phyloP scores from a whole-genome alignment of 1,284 basidiomycete species.

The Flammula alnicola region DNA sequence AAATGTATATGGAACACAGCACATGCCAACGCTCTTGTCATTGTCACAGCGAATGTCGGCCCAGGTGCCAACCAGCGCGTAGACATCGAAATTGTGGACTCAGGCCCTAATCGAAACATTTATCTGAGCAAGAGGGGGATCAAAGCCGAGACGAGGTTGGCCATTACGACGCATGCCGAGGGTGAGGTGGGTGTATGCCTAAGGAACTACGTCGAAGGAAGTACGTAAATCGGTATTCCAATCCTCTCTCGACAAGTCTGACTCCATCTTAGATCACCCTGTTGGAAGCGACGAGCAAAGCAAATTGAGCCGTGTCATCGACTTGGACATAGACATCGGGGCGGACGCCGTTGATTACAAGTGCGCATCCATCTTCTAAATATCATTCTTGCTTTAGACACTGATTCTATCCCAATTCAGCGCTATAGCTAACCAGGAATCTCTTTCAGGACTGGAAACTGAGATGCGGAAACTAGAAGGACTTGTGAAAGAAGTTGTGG shows the following conservation, averaged over 20 bases:
- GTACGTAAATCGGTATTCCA: constrained; percentile 55
- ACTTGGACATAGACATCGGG: constrained; percentile 97
- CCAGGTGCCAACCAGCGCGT: constrained; percentile 77
- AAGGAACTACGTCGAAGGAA: constrained; percentile 74
- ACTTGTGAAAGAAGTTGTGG: constrained; percentile 91
- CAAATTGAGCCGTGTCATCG: constrained; percentile 71
- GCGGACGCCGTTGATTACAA: constrained; percentile 99
- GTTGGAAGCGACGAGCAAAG: constrained; percentile 48
- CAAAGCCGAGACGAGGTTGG: constrained; percentile 89
- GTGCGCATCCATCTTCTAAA: constrained; percentile 47
- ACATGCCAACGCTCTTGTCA: constrained; percentile 85
- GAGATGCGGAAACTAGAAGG: constrained; percentile 99
- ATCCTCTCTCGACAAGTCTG: background rate
- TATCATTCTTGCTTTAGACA: background rate
- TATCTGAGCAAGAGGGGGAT: constrained; percentile 92
- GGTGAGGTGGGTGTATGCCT: constrained; percentile 97
- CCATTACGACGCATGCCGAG: constrained; percentile 92
- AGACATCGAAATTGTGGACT: constrained; percentile 95
- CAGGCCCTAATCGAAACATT: constrained; percentile 84
- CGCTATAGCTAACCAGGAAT: constrained; percentile 98
- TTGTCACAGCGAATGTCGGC: constrained; percentile 92
- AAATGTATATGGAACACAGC: constrained; percentile 96
- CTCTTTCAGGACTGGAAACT: constrained; percentile 92
- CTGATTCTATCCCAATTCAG: constrained; percentile 46
- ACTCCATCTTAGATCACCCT: constrained; percentile 5